Percentiles rank a stretch among this genome's conserved stretches.
Evolutionary conservation across 805 yeast genomes (phyloP).

Genomic region (Cyberlindnera samutprakarnensis): DNA sequence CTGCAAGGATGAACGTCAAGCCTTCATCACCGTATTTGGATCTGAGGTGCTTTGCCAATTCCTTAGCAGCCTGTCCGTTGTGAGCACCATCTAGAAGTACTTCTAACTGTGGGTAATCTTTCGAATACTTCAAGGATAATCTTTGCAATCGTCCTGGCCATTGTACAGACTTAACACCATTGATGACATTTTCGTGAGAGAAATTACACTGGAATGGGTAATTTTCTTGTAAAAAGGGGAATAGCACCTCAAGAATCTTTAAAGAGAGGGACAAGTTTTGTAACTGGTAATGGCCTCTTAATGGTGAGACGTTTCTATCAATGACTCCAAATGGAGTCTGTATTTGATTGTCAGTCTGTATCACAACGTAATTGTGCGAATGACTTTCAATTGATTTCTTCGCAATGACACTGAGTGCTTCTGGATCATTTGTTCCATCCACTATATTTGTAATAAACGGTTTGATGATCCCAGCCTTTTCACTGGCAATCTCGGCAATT

Average conservation of each 20-base stretch:
- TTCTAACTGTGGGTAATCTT: conserved; percentile 18
- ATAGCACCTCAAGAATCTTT: conserved; percentile 37
- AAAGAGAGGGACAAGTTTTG: conserved; percentile 66
- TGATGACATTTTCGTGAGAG: conserved; percentile 27
- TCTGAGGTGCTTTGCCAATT: conserved; percentile 31
- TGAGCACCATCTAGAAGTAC: conserved; percentile 88
- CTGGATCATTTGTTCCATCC: conserved; percentile 56
- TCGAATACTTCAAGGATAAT: conserved; percentile 24
- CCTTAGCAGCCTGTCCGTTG: conserved; percentile 77
- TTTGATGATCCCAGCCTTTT: conserved; percentile 86
- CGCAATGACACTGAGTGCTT: conserved; percentile 41
- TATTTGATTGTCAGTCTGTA: conserved; percentile 15
- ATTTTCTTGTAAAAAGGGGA: conserved; percentile 18
- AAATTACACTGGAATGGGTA: conserved; percentile 23
- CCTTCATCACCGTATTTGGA: conserved; percentile 37
- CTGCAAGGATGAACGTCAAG: conserved; percentile 55
- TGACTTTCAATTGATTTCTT: conserved; percentile 27
- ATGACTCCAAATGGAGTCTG: conserved; percentile 25
- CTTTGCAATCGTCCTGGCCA: conserved; percentile 91
- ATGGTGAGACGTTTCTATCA: conserved; percentile 36
- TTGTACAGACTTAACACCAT: conserved; percentile 45
- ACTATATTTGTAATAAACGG: conserved; percentile 48
- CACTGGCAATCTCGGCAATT: conserved; percentile 55
- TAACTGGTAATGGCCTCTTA: conserved; percentile 67
- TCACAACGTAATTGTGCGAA: conserved; percentile 22